A percentile compares a stretch with the other conserved stretches of the same genome.
phyloP scores from a whole-genome alignment of 2,329 filamentous ascomycete genomes.

The Balansia obtecta region DNA sequence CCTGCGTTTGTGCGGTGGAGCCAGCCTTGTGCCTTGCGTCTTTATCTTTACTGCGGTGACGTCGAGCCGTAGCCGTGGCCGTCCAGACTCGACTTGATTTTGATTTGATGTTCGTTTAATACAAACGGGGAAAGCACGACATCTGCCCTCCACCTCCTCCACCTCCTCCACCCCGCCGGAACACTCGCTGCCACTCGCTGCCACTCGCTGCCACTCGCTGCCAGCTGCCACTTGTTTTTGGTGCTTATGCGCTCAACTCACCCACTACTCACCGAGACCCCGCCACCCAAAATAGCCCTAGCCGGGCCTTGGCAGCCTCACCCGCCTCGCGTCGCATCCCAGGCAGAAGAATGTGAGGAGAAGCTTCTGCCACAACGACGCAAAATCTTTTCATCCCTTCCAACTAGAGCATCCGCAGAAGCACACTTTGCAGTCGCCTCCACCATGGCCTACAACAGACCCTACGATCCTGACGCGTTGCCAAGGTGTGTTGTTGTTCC shows the following conservation, averaged over 20 bases:
- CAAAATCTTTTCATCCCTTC: not conserved
- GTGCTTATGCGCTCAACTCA: no score
- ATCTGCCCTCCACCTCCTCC: not conserved
- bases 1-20: not conserved
- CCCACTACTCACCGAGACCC: no score
- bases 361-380: not conserved
- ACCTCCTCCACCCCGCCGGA: no score
- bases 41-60: not conserved
- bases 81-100: no score
- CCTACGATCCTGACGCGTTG: constrained; percentile 88
- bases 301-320: not conserved
- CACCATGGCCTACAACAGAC: constrained; percentile 84
- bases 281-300: not conserved
- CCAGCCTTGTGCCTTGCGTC: not conserved
- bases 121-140: not conserved
- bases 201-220: no score
- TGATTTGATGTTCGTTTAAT: no score
- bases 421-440: constrained; percentile 2
- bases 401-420: not conserved
- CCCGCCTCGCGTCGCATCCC: not conserved
- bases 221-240: no score
- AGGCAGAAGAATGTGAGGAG: not conserved
- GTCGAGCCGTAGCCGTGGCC: not conserved
- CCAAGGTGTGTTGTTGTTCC: constrained; percentile 55
- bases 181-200: not conserved